A percentile compares a stretch with the other conserved stretches of the same genome.
These are phyloP conservation scores for Yamadazyma insecticola DNA, from an alignment of 805 yeast genomes.

Conservation along the genomic window DNA sequence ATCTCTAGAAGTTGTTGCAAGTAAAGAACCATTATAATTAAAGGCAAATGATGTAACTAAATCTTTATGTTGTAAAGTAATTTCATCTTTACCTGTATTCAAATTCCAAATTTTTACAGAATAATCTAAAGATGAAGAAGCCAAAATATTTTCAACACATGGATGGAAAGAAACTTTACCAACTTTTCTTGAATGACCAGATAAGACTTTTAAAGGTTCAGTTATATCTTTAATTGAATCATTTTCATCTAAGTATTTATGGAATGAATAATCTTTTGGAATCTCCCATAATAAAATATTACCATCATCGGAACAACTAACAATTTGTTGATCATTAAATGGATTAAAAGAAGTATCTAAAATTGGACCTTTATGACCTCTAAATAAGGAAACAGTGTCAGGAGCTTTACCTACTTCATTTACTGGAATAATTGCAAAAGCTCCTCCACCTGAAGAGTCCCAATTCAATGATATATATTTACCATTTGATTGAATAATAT, in stretches of 20 bases:
- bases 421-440: slow-evolving; percentile 90
- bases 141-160: slow-evolving; percentile 77
- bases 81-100: slow-evolving; percentile 63
- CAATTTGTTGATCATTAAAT: slow-evolving; percentile 69
- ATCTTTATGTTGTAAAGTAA: slow-evolving; percentile 81
- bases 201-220: slow-evolving; percentile 60
- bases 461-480: slow-evolving; percentile 83
- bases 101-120: slow-evolving; percentile 90
- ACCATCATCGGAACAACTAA: slow-evolving; percentile 76
- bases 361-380: slow-evolving; percentile 95
- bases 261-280: slow-evolving; percentile 76
- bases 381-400: slow-evolving; percentile 85
- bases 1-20: slow-evolving; percentile 90
- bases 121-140: slow-evolving; percentile 87
- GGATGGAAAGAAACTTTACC: slow-evolving; percentile 93
- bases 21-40: slow-evolving; percentile 80
- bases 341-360: slow-evolving; percentile 96
- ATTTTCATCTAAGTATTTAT: slow-evolving; percentile 46
- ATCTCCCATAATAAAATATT: slow-evolving; percentile 83
- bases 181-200: slow-evolving; percentile 91
- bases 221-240: slow-evolving; percentile 61
- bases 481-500: slow-evolving; percentile 82
- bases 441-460: slow-evolving; percentile 97
- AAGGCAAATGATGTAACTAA: slow-evolving; percentile 90
- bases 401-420: slow-evolving; percentile 88